Conservation (phyloP, 1,284 basidiomycete species). For the Wolfiporia cocos region DNA sequence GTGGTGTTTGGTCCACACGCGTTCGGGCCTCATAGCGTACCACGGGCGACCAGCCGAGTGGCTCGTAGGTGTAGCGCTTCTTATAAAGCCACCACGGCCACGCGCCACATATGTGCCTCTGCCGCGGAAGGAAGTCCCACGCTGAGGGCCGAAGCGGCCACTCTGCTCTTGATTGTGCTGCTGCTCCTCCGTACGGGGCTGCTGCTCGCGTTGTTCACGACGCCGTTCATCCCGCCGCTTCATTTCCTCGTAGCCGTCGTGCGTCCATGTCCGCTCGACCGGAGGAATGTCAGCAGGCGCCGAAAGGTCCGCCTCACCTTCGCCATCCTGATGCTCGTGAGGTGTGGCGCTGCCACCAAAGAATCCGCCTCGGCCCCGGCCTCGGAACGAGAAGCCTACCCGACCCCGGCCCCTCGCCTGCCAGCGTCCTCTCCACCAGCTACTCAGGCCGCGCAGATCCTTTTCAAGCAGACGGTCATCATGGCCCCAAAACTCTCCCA, state of each 20-base stretch:
- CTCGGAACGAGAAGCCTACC: conserved; percentile 42
- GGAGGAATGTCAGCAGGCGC: conserved; percentile 37
- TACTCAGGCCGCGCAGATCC: conserved; percentile 67
- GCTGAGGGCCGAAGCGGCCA: conserved; percentile 25
- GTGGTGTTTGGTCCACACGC: conserved; percentile 73
- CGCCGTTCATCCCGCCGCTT: conserved; percentile 63
- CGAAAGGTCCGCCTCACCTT: conserved; percentile 8
- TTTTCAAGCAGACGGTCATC: conserved; percentile 80
- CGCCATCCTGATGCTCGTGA: conserved; percentile 11
- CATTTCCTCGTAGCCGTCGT: conserved; percentile 83
- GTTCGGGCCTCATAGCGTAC: conserved; percentile 71
- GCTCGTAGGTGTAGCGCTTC: conserved; percentile 22
- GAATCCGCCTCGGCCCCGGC: conserved; percentile 44
- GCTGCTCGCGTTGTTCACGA: conserved; percentile 24
- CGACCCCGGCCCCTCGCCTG: conserved; percentile 60
- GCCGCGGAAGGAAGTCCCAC: conserved; percentile 29
- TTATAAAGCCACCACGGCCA: conserved; percentile 39
- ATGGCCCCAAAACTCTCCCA: conserved; percentile 89
- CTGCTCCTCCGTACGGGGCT: conserved; percentile 20
- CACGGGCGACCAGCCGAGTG: conserved; percentile 45
- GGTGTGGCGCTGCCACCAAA: conserved; percentile 13
- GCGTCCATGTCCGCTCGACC: conserved; percentile 67
- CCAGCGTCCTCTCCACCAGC: conserved; percentile 79
- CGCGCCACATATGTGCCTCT: conserved; percentile 32
- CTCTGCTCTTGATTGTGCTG: conserved; percentile 21